These are phyloP conservation scores for Arthrobotrys sphaeroides DNA, from an alignment of 2,329 filamentous ascomycete genomes.

Conservation along the genomic window DNA sequence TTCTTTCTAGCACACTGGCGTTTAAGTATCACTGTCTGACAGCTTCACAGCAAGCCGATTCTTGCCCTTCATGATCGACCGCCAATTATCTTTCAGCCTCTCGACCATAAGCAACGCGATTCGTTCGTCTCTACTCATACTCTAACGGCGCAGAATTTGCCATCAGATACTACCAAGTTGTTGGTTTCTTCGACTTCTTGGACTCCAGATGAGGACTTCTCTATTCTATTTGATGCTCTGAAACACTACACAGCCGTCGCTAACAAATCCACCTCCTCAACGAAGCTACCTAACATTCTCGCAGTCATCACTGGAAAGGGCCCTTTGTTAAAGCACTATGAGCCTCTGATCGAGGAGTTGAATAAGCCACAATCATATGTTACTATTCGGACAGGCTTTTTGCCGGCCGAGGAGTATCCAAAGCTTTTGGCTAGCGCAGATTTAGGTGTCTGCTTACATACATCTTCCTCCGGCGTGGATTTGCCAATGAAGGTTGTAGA, in stretches of 20 bases:
- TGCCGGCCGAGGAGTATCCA: conserved; percentile 85
- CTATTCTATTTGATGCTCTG: conserved; percentile 82
- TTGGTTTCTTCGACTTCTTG: conserved; percentile 95
- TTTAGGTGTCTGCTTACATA: conserved; percentile 89
- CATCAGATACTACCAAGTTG: conserved; percentile 70
- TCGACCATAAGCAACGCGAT: conserved; percentile 65
- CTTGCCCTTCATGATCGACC: conserved; percentile 86
- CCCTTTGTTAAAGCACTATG: conserved; percentile 80
- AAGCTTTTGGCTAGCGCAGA: conserved; percentile 83
- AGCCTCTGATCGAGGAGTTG: conserved; percentile 72
- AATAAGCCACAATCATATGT: conserved; percentile 71
- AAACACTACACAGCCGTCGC: conserved; percentile 69
- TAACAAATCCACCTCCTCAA: conserved; percentile 56
- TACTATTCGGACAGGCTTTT: conserved; percentile 81
- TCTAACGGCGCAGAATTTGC: conserved; percentile 68
- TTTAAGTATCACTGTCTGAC: background rate
- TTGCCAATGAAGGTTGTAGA: conserved; percentile 99
- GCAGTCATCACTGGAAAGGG: conserved; percentile 96
- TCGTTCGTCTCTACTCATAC: conserved; percentile 73
- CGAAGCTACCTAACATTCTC: conserved; percentile 72
- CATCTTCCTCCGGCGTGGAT: conserved; percentile 91
- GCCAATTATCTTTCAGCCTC: conserved; percentile 80
- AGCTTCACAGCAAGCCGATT: conserved; percentile 66
- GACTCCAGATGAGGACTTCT: conserved; percentile 97
- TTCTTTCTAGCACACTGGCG: background rate